Conservation (phyloP, 139 green algal species). For the Picochlorum sp. region DNA sequence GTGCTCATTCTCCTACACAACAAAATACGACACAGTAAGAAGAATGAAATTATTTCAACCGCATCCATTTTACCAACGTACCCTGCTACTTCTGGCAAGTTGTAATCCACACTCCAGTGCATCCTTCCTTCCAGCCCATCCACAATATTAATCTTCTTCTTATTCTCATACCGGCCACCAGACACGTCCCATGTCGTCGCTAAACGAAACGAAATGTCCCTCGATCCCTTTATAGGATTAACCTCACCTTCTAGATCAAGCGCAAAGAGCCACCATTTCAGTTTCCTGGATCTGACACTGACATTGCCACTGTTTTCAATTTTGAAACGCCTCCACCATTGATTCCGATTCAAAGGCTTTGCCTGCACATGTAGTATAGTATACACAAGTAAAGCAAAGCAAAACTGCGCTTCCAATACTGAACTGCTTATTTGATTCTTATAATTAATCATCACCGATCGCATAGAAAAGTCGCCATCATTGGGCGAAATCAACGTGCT, state of each 20-base stretch:
- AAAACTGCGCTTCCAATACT: no score
- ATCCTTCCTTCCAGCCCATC: not conserved
- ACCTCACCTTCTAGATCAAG: constrained; percentile 10
- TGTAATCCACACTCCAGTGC: constrained; percentile 16
- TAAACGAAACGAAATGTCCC: constrained; percentile 5
- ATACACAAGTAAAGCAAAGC: no score
- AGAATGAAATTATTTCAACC: no score
- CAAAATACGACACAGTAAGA: no score
- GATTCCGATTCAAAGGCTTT: constrained; percentile 6
- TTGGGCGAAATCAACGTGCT: no score
- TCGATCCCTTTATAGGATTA: constrained; percentile 4
- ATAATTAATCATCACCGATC: no score
- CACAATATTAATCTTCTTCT: not conserved
- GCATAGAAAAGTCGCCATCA: no score
- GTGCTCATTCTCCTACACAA: no score
- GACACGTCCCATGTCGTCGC: constrained; percentile 17
- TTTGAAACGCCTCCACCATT: constrained; percentile 13
- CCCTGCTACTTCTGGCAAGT: constrained; percentile 13
- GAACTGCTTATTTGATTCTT: no score
- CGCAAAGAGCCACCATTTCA: constrained; percentile 15
- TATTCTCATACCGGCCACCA: constrained; percentile 1
- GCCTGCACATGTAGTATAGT: constrained; percentile 4
- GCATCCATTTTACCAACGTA: not conserved
- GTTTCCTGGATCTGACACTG: constrained; percentile 15
- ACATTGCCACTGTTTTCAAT: constrained; percentile 9